These are phyloP conservation scores for Spergularia bocconei DNA, from an alignment of 148 eudicot species.

Conservation along the genomic window DNA sequence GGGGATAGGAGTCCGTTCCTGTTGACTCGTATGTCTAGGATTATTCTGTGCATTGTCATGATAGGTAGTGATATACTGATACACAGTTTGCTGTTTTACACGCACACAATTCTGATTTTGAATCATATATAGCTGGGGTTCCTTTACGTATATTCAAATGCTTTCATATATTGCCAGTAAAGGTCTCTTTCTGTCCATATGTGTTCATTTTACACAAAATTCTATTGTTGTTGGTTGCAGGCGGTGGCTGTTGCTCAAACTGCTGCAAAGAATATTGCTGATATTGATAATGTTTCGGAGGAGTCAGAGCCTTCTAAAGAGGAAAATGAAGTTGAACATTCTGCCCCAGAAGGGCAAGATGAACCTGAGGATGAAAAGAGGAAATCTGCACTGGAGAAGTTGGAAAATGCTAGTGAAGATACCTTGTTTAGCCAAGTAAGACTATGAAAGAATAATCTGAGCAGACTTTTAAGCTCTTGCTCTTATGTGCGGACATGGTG, in stretches of 20 bases:
- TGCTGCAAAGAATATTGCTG: conserved; percentile 78
- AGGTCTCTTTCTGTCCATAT: not conserved
- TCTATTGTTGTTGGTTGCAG: conserved; percentile 34
- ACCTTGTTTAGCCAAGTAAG: conserved; percentile 85
- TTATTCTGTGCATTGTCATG: too few species aligned
- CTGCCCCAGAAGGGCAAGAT: conserved; percentile 41
- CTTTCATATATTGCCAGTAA: too few species aligned
- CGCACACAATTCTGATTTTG: too few species aligned
- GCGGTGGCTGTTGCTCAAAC: conserved; percentile 85
- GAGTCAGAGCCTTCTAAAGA: conserved; percentile 62
- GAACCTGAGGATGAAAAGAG: conserved; percentile 54
- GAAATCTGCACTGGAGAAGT: conserved; percentile 67
- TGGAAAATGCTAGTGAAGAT: conserved; percentile 87
- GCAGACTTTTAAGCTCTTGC: too few species aligned
- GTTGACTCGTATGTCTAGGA: not conserved
- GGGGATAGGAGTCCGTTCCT: not conserved
- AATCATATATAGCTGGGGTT: too few species aligned
- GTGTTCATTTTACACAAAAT: not conserved
- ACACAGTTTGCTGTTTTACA: too few species aligned
- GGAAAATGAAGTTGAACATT: conserved; percentile 37
- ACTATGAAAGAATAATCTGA: not conserved
- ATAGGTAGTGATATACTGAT: too few species aligned
- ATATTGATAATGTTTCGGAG: conserved; percentile 44
- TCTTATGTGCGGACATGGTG: not conserved
- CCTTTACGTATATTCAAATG: too few species aligned